These are phyloP conservation scores for Diplodia intermedia DNA, from an alignment of 2,329 filamentous ascomycete species.

Conservation along the genomic window DNA sequence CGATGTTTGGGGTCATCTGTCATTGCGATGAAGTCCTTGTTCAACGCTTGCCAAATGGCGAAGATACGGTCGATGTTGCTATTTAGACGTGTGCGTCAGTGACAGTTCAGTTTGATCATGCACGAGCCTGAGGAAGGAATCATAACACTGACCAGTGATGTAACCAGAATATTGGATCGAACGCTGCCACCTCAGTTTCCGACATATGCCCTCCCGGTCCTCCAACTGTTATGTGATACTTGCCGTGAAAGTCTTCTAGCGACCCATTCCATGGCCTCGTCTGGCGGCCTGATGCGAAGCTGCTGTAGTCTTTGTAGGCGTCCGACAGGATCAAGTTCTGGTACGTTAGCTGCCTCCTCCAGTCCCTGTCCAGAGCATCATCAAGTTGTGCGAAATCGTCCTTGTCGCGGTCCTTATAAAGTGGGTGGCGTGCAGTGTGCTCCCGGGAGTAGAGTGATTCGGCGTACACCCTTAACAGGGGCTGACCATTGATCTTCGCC, in stretches of 20 bases:
- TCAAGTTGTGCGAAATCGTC: background rate
- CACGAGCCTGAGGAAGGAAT: too few relatives aligned
- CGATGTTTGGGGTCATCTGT: too few relatives aligned
- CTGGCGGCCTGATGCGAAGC: background rate
- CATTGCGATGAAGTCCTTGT: background rate
- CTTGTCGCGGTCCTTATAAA: background rate
- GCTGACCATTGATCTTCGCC: too few relatives aligned
- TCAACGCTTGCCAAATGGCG: background rate
- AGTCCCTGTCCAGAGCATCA: background rate
- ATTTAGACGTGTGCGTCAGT: too few relatives aligned
- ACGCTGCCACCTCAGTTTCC: background rate
- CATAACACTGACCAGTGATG: background rate
- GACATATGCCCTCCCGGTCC: background rate
- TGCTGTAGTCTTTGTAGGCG: background rate
- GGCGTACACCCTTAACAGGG: too few relatives aligned
- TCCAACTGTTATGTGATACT: background rate
- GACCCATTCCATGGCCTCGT: background rate
- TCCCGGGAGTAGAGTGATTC: too few relatives aligned
- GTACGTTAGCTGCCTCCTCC: too few relatives aligned
- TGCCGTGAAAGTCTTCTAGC: background rate
- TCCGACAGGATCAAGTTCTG: too few relatives aligned
- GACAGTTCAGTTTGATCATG: too few relatives aligned
- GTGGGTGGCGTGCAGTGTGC: background rate
- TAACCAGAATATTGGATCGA: background rate
- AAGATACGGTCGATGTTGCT: background rate